Conservation (phyloP, 2,329 filamentous ascomycete species). For the Akanthomyces uredinophilus region DNA sequence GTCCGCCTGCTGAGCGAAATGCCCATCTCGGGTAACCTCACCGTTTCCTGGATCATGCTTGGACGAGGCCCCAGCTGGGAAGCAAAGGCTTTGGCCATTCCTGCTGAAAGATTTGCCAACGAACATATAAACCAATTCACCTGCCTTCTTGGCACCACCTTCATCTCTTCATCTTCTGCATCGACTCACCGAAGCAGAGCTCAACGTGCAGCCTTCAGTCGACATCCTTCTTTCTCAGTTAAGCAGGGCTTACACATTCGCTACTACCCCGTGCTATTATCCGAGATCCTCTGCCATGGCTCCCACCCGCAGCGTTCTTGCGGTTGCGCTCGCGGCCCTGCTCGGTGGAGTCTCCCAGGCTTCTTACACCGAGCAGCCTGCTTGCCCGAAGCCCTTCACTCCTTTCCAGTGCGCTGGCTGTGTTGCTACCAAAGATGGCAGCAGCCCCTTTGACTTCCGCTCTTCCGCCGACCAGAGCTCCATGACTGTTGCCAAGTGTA, state of each 20-base stretch:
- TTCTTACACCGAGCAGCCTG: conserved; percentile 28
- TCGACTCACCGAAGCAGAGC: not conserved
- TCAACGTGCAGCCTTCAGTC: not conserved
- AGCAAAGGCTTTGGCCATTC: not conserved
- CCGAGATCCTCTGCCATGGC: conserved; percentile 4
- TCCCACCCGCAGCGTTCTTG: conserved; percentile 10
- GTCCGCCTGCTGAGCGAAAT: not conserved
- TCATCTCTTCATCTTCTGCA: not conserved
- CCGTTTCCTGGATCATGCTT: conserved; percentile 3
- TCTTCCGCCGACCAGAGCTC: conserved; percentile 31
- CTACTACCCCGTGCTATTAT: not conserved
- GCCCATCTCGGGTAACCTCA: not conserved
- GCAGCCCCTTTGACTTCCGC: conserved; percentile 36
- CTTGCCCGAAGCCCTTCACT: conserved; percentile 39
- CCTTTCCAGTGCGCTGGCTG: conserved; percentile 45
- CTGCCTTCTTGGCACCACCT: not conserved
- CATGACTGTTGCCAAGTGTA: conserved; percentile 45
- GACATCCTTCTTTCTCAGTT: not conserved
- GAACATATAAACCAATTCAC: conserved; percentile 8
- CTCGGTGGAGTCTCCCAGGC: conserved; percentile 8
- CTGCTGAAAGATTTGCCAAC: not conserved
- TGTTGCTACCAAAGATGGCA: conserved; percentile 33
- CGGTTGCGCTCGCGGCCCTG: conserved; percentile 25
- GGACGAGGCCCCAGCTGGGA: not conserved
- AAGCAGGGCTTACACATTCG: conserved; percentile 3